A percentile compares a stretch with the other conserved stretches of the same genome.
These are phyloP conservation scores for Exophiala sp. DNA, from an alignment of 2,329 filamentous ascomycete genomes.

Conservation along the genomic window DNA sequence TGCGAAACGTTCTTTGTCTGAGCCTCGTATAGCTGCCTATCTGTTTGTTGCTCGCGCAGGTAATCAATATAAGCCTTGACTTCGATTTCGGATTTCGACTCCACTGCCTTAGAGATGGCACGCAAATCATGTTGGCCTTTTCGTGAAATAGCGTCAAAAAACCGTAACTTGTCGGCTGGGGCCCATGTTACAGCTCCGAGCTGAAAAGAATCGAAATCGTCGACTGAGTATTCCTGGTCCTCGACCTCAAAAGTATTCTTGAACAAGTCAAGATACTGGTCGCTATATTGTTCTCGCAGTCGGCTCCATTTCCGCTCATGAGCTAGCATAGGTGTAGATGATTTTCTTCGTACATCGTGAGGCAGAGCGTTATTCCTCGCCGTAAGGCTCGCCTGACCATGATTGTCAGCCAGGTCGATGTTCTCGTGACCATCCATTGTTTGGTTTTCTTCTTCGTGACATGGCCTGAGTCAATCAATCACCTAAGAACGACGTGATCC, in stretches of 20 bases:
- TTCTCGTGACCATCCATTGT: no score
- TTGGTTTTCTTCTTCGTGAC: no score
- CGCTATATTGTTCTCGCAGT: constrained; percentile 39
- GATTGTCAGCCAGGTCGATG: no score
- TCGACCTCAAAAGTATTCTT: constrained; percentile 39
- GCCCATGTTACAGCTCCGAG: constrained; percentile 71
- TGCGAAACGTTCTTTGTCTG: constrained; percentile 42
- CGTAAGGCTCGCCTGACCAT: no score
- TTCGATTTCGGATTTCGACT: constrained; percentile 71
- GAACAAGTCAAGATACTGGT: constrained; percentile 50
- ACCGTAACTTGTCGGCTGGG: constrained; percentile 62
- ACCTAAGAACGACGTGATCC: no score
- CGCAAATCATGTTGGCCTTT: constrained; percentile 61
- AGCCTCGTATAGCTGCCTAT: constrained; percentile 37
- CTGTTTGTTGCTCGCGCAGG: constrained; percentile 52
- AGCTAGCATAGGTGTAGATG: background rate
- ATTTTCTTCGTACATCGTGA: no score
- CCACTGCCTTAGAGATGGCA: constrained; percentile 61
- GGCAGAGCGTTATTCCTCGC: no score
- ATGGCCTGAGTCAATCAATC: no score
- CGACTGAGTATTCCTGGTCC: background rate
- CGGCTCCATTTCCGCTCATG: constrained; percentile 22
- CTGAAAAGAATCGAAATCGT: constrained; percentile 41
- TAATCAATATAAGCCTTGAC: constrained; percentile 66
- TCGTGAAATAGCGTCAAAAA: constrained; percentile 65